Conservation (phyloP, 768 basidiomycete species). For the Rhodocollybia butyracea region DNA sequence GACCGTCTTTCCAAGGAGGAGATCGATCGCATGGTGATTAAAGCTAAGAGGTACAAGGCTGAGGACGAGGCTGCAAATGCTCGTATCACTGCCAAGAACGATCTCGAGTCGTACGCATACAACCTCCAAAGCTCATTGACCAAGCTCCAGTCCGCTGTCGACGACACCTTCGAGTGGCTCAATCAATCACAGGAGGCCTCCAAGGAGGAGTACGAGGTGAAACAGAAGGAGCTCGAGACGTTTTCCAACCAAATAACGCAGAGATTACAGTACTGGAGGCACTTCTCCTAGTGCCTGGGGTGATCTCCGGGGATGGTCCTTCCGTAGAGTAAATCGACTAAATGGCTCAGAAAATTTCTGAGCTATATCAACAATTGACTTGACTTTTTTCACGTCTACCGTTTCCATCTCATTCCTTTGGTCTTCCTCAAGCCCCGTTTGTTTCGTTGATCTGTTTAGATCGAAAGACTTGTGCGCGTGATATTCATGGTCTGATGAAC, state of each 20-base stretch:
- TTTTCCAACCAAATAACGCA: constrained; percentile 39
- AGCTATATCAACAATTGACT: not conserved
- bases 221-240: constrained; percentile 69
- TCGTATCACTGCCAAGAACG: constrained; percentile 66
- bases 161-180: constrained; percentile 61
- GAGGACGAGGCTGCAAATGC: constrained; percentile 62
- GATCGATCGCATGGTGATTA: constrained; percentile 53
- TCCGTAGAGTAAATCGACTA: constrained; percentile 67
- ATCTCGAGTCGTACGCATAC: constrained; percentile 64
- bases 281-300: constrained; percentile 5
- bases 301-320: constrained; percentile 53
- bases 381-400: not conserved
- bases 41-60: constrained; percentile 43
- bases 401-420: not conserved
- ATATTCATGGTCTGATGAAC: not conserved
- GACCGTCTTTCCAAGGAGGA: constrained; percentile 52
- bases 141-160: constrained; percentile 55
- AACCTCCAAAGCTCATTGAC: constrained; percentile 66
- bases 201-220: constrained; percentile 58
- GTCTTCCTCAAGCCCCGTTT: not conserved
- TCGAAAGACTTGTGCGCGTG: no score
- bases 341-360: constrained; percentile 14
- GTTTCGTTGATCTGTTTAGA: not conserved
- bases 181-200: constrained; percentile 61
- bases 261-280: constrained; percentile 45